Evolutionary conservation across 2,329 filamentous ascomycete genomes (phyloP).

Genomic region (Ciborinia camelliae): DNA sequence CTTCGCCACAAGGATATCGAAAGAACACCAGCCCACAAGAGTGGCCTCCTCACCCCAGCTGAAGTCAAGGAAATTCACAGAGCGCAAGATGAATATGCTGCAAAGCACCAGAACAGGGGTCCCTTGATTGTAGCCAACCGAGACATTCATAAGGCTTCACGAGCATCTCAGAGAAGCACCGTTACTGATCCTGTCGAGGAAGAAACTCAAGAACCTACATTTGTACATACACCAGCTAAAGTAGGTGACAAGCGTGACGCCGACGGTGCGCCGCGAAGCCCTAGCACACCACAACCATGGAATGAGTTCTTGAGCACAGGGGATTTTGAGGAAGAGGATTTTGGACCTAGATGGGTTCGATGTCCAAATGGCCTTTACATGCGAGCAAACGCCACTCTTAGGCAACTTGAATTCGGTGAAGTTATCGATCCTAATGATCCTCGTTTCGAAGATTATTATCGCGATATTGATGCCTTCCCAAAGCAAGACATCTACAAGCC

Average conservation of each 20-base stretch:
- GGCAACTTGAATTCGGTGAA: neutral
- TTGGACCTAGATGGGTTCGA: neutral
- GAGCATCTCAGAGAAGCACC: neutral
- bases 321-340: neutral
- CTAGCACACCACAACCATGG: neutral
- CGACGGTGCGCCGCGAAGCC: neutral
- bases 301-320: neutral
- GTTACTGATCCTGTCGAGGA: neutral
- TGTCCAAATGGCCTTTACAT: neutral
- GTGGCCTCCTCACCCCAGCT: neutral
- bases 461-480: neutral
- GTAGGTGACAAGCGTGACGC: slow-evolving; percentile 10
- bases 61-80: slow-evolving; percentile 2
- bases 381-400: neutral
- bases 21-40: neutral
- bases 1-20: neutral
- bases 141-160: neutral
- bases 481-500: slow-evolving; percentile 6
- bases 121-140: neutral
- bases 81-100: slow-evolving; percentile 14
- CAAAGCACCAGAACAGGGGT: neutral
- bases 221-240: neutral
- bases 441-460: neutral
- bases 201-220: neutral
- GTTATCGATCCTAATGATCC: neutral